Base-by-base conservation (phyloP, 306 rosid genomes). In the Albizia julibrissin region DNA sequence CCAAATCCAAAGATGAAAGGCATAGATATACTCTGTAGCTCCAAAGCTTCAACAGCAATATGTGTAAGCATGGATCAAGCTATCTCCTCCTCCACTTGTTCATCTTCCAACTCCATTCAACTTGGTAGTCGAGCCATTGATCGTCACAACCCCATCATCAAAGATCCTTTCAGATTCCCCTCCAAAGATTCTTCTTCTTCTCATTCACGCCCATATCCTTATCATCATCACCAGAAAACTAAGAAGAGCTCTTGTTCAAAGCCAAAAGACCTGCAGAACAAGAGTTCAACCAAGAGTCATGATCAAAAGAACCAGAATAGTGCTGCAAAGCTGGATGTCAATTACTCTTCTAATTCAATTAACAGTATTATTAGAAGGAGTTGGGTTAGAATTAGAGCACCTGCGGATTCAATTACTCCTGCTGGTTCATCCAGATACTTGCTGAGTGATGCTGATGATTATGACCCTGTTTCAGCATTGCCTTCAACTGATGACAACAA, bases 71-170 rank as follows among this genome's bases (percentile, higher is more conserved):
- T 89, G 99, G 98, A 95, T 33, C 89, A 88, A 87, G 90, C 89
- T 2, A 87, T 92, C 15, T 91, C 94, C 6, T 90, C 94, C 15
- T 94, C 94, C 10, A 67, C 86, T 13, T 69, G 75, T 37, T 22
- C 33, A 8, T 89, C 98, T 62, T 85, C 95, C 62, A 82, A 86
- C 43, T 27, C 84, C 68, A 84, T 89, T 79, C 91, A 91, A 77
- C 97, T 92, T 0, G 99, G 99, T 33, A 94, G 96, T 75, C 42
- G 89, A 79, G 88, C 89, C 79, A 90, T 95, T 49, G 99, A 95
- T 80, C 98, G 99, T 85, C 92, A 91, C 90, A 95, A 95, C 64
- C 99, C 99, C 42, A 90, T 95, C 44, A 95, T 95, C 87, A 81
- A 77, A 27, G 94, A 92, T 75, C 84, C 87, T 83, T 91, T 87